Evolutionary conservation across 163 green algal species (phyloP), one percentile per base, ranked within the genome.

Genomic region (Chlamydomonas reinhardtii): DNA sequence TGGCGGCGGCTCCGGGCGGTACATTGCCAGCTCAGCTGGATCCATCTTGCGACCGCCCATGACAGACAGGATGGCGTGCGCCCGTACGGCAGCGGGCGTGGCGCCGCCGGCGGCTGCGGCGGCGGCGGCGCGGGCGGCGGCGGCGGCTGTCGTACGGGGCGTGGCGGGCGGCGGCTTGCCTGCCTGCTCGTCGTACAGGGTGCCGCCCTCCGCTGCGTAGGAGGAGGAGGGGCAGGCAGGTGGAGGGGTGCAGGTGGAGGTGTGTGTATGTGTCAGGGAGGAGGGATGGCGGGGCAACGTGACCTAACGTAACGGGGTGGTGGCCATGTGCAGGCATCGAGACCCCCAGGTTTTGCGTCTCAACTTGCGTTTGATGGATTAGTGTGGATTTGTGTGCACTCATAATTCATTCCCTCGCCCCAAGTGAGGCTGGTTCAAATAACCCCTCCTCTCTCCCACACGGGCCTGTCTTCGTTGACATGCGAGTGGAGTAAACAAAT

Each of bases 11-110:
- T 39, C 29, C 31, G 66, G n/a, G 66, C n/a, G 66, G 66, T 31
- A 31, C 62, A 69, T 69, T 25, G 15, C 12, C 56, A 86, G 70
- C 32, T 73, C 69, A 37, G 20, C 15, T 2, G 25, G 24, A 19
- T 79, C 80, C 70, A 86, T 86, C 48, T 71, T 70, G 4, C 19
- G 24, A 6, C 80, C 80, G 54, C 80, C 80, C 70, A 79, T 86
- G 24, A 59, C 69, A 0, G 80, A 71, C 54, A 86, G 71, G 34
- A 86, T 86, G 54, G 80, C 56, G 69, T 31, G 32, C 25, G 80
- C 80, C 24, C 66, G 66, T 5, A 79, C 70, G 31, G 17, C 27
- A 19, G 73, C 16, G 48, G 48, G 48, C 29, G 15, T 11, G 11
- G 73, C 73, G 48, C 73, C 73, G 32, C 19, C 17, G 22, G 29